These are phyloP conservation scores for Suillus luteus DNA, from an alignment of 768 basidiomycete genomes.

Conservation along the genomic window DNA sequence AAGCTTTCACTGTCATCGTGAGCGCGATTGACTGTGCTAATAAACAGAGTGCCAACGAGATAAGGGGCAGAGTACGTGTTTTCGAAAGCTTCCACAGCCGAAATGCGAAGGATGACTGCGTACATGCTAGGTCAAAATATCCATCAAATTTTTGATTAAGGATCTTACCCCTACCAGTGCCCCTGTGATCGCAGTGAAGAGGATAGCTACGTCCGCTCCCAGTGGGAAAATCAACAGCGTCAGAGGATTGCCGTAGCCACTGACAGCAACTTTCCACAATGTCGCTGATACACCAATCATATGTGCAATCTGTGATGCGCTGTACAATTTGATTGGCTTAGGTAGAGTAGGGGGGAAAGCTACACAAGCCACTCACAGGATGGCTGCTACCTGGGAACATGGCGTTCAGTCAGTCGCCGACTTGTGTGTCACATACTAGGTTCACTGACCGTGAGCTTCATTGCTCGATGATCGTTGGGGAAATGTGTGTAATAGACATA, in stretches of 20 bases:
- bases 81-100: constrained; percentile 10
- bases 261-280: neutral
- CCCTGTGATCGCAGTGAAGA: constrained; percentile 6
- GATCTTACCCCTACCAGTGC: neutral
- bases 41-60: constrained; percentile 6
- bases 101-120: constrained; percentile 2
- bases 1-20: neutral
- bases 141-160: neutral
- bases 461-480: constrained; percentile 9
- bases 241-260: neutral
- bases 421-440: neutral
- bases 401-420: neutral
- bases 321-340: neutral
- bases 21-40: neutral
- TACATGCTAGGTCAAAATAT: neutral
- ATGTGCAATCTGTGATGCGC: neutral
- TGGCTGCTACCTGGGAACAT: constrained; percentile 7
- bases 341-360: neutral
- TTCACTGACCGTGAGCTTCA: constrained; percentile 12
- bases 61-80: neutral
- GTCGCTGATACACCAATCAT: constrained; percentile 1
- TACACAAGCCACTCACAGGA: constrained; percentile 6
- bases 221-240: neutral
- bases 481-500: constrained; percentile 19
- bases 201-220: neutral